Base-by-base conservation (phyloP, 2,329 filamentous ascomycete genomes). In the Anisogramma anomala region DNA sequence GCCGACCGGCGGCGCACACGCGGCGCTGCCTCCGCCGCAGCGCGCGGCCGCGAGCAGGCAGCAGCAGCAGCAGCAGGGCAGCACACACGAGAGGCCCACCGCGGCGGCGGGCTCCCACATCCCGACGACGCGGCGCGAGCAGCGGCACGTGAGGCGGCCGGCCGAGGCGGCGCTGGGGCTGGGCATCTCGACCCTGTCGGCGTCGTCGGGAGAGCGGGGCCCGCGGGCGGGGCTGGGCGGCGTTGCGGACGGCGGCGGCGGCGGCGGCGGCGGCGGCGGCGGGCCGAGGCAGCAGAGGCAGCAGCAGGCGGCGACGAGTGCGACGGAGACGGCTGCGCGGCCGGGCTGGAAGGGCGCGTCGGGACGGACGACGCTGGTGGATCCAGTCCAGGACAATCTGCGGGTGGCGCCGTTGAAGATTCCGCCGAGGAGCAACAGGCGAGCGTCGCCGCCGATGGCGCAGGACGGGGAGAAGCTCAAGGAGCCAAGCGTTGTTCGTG, bases 291-390 rank as follows among this genome's bases (percentile, higher is more conserved):
- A 65, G 68, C 9, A 13, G 25, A 25, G 11, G 23, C 23, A 25
- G 25, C 25, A 27, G 25, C 25, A 27, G 8, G n/a, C n/a, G n/a
- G n/a, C n/a, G n/a, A n/a, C n/a, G n/a, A n/a, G n/a, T n/a, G n/a
- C n/a, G n/a, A n/a, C n/a, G n/a, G 22, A 23, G 5, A 6, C 22
- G 6, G 22, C 5, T 9, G 22, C 9, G 5, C 27, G 27, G 17
- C 75, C 77, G 4, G 68, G 77, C 43, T 87, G 83, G 83, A 79
- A 78, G 52, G 82, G 82, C 14, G 76, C 77, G 27, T 85, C 78
- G 55, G 83, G 83, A 20, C 74, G 82, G 49, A 69, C 70, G 31
- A 66, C 72, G 26, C 67, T 84, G 42, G 71, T 83, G 25, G 69
- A 71, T 33, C 77, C 81, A 3, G 70, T 84, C 27, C 70, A 66